phyloP scores from a whole-genome alignment of 2,329 filamentous ascomycete genomes.

The Paramyrothecium sp. region DNA sequence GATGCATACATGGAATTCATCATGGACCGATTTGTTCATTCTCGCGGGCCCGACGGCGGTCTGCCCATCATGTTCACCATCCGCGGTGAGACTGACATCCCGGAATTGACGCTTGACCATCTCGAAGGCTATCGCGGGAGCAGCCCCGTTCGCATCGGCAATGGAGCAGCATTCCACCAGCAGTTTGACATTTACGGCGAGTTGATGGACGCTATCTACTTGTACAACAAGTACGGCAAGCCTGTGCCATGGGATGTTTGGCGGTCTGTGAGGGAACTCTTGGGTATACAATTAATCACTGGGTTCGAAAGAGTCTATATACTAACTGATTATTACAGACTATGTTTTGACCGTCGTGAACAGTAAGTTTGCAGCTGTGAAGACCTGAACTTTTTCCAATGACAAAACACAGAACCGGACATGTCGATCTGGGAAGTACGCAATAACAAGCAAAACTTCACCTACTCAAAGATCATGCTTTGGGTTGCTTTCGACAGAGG shows the following conservation, averaged over 20 bases:
- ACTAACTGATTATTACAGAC: slow-evolving; percentile 36
- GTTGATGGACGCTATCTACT: slow-evolving; percentile 73
- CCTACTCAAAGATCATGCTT: slow-evolving; percentile 80
- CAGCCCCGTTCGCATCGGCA: slow-evolving; percentile 72
- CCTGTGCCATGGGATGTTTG: slow-evolving; percentile 76
- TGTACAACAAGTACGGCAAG: slow-evolving; percentile 79
- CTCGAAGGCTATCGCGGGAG: slow-evolving; percentile 72
- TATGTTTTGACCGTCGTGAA: slow-evolving; percentile 68
- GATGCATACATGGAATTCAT: slow-evolving; percentile 80
- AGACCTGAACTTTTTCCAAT: not conserved
- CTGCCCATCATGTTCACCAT: slow-evolving; percentile 84
- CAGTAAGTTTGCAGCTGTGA: slow-evolving; percentile 30
- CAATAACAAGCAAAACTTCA: slow-evolving; percentile 72
- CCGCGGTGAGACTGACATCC: slow-evolving; percentile 70
- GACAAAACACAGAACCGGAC: slow-evolving; percentile 52
- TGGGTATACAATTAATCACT: slow-evolving; percentile 35
- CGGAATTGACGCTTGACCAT: slow-evolving; percentile 66
- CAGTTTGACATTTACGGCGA: slow-evolving; percentile 82
- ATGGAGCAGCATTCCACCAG: slow-evolving; percentile 72
- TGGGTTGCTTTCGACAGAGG: slow-evolving; percentile 81
- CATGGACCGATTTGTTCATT: slow-evolving; percentile 65
- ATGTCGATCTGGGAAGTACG: slow-evolving; percentile 86
- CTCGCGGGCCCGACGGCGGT: slow-evolving; percentile 57
- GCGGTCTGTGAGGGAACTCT: slow-evolving; percentile 66
- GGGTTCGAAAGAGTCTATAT: rapidly evolving